Percentiles rank a stretch among this genome's conserved stretches.
Conservation (phyloP, 108 stramenopile genomes). For the Schizochytrium sp. region DNA sequence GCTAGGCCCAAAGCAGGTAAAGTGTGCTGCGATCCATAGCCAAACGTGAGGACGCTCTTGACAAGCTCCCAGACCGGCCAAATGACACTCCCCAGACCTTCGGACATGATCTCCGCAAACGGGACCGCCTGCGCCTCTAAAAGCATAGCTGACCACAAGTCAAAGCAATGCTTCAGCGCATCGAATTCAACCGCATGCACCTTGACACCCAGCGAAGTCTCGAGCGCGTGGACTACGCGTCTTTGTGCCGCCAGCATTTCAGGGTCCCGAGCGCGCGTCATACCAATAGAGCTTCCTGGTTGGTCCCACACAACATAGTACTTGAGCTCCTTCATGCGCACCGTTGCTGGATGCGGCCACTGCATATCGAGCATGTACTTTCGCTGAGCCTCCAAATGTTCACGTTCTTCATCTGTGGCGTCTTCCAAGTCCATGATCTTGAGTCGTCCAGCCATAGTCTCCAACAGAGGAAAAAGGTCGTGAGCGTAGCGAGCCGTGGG, state of each 20-base stretch:
- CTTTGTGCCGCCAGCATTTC: background rate
- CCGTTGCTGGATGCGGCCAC: background rate
- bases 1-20: background rate
- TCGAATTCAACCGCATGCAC: background rate
- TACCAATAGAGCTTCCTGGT: background rate
- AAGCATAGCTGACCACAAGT: background rate
- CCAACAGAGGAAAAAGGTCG: background rate
- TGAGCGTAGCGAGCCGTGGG: background rate
- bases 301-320: background rate
- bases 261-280: background rate
- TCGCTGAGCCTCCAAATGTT: background rate
- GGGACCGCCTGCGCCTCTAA: background rate
- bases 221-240: background rate
- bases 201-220: background rate
- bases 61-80: background rate
- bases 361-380: background rate
- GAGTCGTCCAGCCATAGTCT: background rate
- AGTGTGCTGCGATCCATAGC: background rate
- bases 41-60: background rate
- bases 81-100: background rate
- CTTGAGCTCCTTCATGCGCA: background rate
- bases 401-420: background rate
- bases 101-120: slow-evolving; percentile 15
- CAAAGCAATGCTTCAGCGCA: background rate
- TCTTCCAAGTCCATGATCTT: background rate